Conservation (phyloP, 257 asterid genomes). For the Coffea eugenioides region DNA sequence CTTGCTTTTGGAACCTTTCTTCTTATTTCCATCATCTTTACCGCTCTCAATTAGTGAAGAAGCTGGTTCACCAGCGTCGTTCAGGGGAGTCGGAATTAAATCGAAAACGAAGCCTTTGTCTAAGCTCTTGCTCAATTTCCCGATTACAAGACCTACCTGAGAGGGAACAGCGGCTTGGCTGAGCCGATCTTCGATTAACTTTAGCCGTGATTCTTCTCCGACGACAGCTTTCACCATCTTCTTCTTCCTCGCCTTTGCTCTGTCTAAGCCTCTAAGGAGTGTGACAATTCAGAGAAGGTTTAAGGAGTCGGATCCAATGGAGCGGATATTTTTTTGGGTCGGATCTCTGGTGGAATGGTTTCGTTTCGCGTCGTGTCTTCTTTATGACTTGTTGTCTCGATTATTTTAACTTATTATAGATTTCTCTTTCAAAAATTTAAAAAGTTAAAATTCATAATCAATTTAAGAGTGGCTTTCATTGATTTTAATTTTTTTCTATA, state of each 20-base stretch:
- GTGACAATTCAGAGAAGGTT: background rate
- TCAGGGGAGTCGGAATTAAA: slow-evolving; percentile 86
- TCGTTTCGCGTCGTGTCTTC: too few species aligned
- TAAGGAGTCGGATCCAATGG: background rate
- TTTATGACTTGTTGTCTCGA: too few species aligned
- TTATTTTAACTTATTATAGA: too few species aligned
- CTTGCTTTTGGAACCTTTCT: slow-evolving; percentile 59
- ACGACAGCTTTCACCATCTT: slow-evolving; percentile 75
- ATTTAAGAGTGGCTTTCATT: too few species aligned
- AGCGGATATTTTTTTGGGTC: too few species aligned
- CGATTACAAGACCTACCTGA: slow-evolving; percentile 90
- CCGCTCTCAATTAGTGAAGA: slow-evolving; percentile 54
- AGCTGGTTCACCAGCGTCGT: slow-evolving; percentile 77
- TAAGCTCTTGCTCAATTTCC: slow-evolving; percentile 66
- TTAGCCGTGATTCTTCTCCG: slow-evolving; percentile 77
- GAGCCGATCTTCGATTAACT: slow-evolving; percentile 67
- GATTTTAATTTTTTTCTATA: too few species aligned
- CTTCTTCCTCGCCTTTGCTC: background rate
- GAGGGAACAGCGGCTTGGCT: slow-evolving; percentile 49
- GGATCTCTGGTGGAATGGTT: too few species aligned
- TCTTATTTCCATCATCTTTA: slow-evolving; percentile 40
- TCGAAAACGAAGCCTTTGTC: slow-evolving; percentile 84
- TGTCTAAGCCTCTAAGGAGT: too few species aligned
- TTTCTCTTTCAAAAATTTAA: too few species aligned
- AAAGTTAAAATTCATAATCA: too few species aligned